These are phyloP conservation scores for Pseudonectria buxi DNA, from an alignment of 2,329 filamentous ascomycete species.

Conservation along the genomic window DNA sequence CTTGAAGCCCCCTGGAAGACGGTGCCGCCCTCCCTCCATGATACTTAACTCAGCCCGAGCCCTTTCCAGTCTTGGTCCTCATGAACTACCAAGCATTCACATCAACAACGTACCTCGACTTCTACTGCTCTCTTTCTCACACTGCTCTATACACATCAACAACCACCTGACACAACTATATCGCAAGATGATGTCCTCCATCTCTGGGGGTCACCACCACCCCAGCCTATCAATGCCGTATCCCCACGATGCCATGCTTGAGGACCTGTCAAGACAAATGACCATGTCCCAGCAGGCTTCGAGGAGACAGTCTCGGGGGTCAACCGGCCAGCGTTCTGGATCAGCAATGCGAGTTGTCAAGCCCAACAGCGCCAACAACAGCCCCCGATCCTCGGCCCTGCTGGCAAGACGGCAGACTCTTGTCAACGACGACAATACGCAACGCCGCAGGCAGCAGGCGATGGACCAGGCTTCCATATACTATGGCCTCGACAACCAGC, in stretches of 20 bases:
- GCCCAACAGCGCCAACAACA: constrained; percentile 62
- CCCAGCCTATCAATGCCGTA: constrained; percentile 21
- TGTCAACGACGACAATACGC: constrained; percentile 43
- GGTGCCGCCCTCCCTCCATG: constrained; percentile 14
- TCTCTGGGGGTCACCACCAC: constrained; percentile 19
- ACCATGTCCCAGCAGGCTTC: constrained; percentile 36
- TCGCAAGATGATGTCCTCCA: constrained; percentile 27
- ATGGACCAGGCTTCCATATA: constrained; percentile 34
- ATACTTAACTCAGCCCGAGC: constrained; percentile 26
- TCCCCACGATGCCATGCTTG: constrained; percentile 36
- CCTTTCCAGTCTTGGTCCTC: constrained; percentile 10
- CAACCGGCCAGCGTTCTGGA: constrained; percentile 42
- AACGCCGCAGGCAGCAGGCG: constrained; percentile 40
- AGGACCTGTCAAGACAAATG: constrained; percentile 48
- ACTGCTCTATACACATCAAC: not conserved
- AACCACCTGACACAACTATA: not conserved
- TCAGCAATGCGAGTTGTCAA: constrained; percentile 55
- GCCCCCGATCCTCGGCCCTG: constrained; percentile 49
- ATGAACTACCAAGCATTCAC: constrained; percentile 1
- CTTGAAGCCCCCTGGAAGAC: constrained; percentile 20
- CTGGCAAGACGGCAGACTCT: constrained; percentile 50
- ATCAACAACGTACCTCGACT: constrained; percentile 2
- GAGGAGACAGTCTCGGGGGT: constrained; percentile 42
- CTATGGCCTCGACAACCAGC: constrained; percentile 16
- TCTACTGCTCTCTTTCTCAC: not conserved